A percentile compares a stretch with the other conserved stretches of the same genome.
Evolutionary conservation across 345 rosid genomes (phyloP).

Genomic region (Noccaea bulbosa): DNA sequence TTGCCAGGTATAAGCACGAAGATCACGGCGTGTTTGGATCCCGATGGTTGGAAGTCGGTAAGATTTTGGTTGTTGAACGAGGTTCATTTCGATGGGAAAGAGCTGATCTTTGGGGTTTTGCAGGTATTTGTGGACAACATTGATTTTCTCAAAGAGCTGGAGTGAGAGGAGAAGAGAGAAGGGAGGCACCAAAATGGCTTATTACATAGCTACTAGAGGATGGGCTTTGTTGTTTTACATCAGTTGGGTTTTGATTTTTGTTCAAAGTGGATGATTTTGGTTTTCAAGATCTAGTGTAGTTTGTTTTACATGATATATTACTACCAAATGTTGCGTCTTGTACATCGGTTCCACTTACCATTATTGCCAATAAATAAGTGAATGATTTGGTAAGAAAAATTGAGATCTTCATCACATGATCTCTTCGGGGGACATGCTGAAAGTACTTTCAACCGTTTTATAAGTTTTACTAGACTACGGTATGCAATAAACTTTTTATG

Average conservation of each 20-base stretch:
- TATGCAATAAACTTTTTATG: too few species aligned
- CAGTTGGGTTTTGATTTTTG: constrained; percentile 23
- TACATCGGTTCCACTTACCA: constrained; percentile 29
- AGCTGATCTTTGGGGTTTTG: constrained; percentile 5
- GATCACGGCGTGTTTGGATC: constrained; percentile 96
- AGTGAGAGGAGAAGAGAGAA: constrained; percentile 55
- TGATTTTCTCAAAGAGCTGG: constrained; percentile 87
- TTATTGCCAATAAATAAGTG: constrained; percentile 21
- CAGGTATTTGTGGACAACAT: constrained; percentile 95
- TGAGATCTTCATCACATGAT: too few species aligned
- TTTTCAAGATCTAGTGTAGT: constrained; percentile 26
- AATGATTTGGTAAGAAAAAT: not conserved
- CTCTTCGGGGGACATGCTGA: too few species aligned
- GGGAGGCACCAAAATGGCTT: constrained; percentile 24
- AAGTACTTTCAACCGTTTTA: too few species aligned
- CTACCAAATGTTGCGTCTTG: constrained; percentile 3
- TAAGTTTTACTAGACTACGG: too few species aligned
- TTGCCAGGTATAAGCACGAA: constrained; percentile 93
- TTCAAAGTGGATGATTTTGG: constrained; percentile 34
- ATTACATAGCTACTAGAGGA: constrained; percentile 13
- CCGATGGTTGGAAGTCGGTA: constrained; percentile 99
- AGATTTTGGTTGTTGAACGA: constrained; percentile 26
- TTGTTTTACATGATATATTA: constrained; percentile 13
- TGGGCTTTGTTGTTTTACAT: constrained; percentile 24
- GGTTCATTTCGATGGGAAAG: constrained; percentile 19